Base-by-base conservation (phyloP, 2,329 filamentous ascomycete species). In the Fusarium annulatum region DNA sequence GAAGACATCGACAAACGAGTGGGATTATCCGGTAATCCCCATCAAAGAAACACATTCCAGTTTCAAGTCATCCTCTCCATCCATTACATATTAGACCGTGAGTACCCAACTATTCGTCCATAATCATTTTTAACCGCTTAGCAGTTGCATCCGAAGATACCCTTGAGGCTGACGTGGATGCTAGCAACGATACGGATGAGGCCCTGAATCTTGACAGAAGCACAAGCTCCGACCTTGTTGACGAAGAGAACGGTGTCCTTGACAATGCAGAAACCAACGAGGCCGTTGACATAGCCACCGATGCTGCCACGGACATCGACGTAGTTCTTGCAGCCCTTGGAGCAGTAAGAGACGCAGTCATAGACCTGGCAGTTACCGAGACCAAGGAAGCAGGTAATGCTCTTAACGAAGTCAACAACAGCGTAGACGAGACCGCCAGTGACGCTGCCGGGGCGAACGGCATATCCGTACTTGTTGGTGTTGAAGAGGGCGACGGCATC, bases 251-350 rank as follows among this genome's bases (percentile, higher is more conserved):
- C 58, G 21, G 79, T 64, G n/a, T 80, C 78, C 65, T 78, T 77
- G 45, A 81, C 73, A 65, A 83, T 75, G 68, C 78, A 80, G 73
- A 82, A 75, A 41, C 81, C 81, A 42, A 76, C 64, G 46, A 81
- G 73, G 39, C 77, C 79, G 45, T 71, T 68, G 55, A 82, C 68
- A 67, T 72, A 73, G 33, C 74, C 79, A 60, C 81, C 81, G 28
- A 79, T 72, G 38, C 77, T 62, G 48, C 76, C 76, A 49, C 67
- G 65, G 61, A 82, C 75, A 61, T 83, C 80, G 45, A 83, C 75
- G 78, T 80, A 79, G 81, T 83, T 83, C 72, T 77, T 76, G 78
- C 82, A 83, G 72, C 82, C 82, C 76, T 80, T 78, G 75, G 79
- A 73, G 76, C 79, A 81, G 76, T 80, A 82, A 33, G 80, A 81